phyloP scores from a whole-genome alignment of 2,329 filamentous ascomycete species.

The Fusarium sp. region DNA sequence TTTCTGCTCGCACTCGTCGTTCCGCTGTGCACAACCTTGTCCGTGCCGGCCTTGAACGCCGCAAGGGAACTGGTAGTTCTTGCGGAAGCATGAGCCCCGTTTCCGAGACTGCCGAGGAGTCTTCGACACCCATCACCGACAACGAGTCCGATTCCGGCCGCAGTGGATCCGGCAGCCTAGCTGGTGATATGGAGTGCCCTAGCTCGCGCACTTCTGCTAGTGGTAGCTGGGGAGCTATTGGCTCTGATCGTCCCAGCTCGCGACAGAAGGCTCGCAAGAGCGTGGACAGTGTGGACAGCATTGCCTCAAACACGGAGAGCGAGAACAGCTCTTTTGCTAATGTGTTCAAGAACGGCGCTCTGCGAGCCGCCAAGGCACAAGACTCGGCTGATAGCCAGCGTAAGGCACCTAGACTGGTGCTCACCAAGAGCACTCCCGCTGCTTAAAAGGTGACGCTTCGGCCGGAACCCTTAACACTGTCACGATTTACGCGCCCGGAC shows the following conservation, averaged over 20 bases:
- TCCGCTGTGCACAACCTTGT: slow-evolving; percentile 92
- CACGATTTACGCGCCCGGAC: slow-evolving; percentile 52
- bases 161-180: slow-evolving; percentile 82
- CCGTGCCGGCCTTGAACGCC: slow-evolving; percentile 86
- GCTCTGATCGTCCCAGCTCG: slow-evolving; percentile 82
- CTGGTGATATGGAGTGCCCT: slow-evolving; percentile 74
- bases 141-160: slow-evolving; percentile 78
- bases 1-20: slow-evolving; percentile 89
- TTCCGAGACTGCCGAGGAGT: slow-evolving; percentile 77
- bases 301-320: slow-evolving; percentile 56
- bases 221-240: slow-evolving; percentile 80
- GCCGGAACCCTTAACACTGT: slow-evolving; percentile 38
- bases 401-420: slow-evolving; percentile 85
- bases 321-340: slow-evolving; percentile 71
- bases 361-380: slow-evolving; percentile 61
- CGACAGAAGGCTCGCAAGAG: slow-evolving; percentile 71
- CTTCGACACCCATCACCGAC: slow-evolving; percentile 75
- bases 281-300: slow-evolving; percentile 72
- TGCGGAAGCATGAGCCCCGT: slow-evolving; percentile 87
- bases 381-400: slow-evolving; percentile 71
- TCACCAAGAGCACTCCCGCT: slow-evolving; percentile 67
- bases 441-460: slow-evolving; percentile 39
- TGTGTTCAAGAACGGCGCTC: slow-evolving; percentile 69
- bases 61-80: slow-evolving; percentile 76
- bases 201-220: slow-evolving; percentile 82